Conservation (phyloP, 2,329 filamentous ascomycete species). For the Cladorrhinum sp. region DNA sequence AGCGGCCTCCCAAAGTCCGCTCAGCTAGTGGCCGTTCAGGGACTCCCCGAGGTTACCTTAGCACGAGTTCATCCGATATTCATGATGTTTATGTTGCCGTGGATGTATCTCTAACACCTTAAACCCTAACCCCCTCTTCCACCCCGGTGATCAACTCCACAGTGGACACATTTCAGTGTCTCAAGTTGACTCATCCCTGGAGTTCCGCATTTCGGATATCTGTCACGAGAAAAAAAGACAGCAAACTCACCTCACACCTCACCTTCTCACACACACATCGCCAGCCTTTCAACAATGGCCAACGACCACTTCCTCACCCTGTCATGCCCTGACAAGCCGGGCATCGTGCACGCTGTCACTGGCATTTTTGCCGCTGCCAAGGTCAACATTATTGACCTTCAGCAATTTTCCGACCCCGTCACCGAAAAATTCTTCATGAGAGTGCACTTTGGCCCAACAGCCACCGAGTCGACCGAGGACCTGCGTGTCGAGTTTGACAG, state of each 20-base stretch:
- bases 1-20: background rate
- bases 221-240: background rate
- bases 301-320: conserved; percentile 72
- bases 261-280: conserved; percentile 10
- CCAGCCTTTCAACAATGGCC: conserved; percentile 39
- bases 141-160: conserved; percentile 4
- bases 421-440: conserved; percentile 84
- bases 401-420: conserved; percentile 76
- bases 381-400: conserved; percentile 79
- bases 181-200: conserved; percentile 3
- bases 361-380: conserved; percentile 69
- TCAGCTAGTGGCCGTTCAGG: background rate
- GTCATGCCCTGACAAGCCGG: conserved; percentile 79
- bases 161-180: conserved; percentile 7
- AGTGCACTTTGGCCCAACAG: conserved; percentile 70
- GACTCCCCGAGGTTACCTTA: background rate
- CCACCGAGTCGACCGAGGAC: conserved; percentile 47
- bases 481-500: conserved; percentile 55
- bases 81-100: background rate
- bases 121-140: conserved; percentile 3
- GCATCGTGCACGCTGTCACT: conserved; percentile 82
- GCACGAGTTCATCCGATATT: background rate
- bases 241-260: background rate
- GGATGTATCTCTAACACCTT: background rate
- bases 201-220: background rate